A percentile compares a stretch with the other conserved stretches of the same genome.
phyloP scores from a whole-genome alignment of 2,329 filamentous ascomycete genomes.

The Claviceps sorghi region DNA sequence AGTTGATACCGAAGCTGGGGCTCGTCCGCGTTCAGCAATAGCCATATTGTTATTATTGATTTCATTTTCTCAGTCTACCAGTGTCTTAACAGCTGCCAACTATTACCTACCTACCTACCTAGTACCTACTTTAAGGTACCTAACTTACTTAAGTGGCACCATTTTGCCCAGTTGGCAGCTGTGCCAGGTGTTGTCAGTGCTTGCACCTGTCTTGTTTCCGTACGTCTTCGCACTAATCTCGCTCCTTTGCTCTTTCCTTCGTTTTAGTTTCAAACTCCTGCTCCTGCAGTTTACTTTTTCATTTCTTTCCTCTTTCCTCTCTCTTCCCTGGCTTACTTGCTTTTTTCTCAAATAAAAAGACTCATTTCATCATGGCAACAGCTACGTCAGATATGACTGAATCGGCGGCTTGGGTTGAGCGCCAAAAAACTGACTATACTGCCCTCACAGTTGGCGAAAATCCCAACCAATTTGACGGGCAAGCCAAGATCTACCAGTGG shows the following conservation, averaged over 20 bases:
- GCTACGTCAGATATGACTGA: neutral
- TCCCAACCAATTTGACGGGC: conserved; percentile 30
- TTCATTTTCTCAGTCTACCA: neutral
- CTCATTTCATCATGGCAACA: conserved; percentile 1
- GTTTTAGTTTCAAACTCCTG: neutral
- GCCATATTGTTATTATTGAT: neutral
- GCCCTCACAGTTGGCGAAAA: conserved; percentile 9
- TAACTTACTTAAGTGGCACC: neutral
- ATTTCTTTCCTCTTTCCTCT: neutral
- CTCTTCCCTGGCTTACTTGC: neutral
- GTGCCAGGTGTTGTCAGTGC: neutral
- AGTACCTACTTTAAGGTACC: no score
- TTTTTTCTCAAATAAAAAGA: neutral
- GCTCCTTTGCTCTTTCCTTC: neutral
- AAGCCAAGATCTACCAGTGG: conserved; percentile 66
- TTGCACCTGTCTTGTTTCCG: neutral
- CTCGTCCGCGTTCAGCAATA: neutral
- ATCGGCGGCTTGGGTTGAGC: conserved; percentile 26
- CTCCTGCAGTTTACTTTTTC: neutral
- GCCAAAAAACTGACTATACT: conserved; percentile 34
- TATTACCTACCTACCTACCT: no score
- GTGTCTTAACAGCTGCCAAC: neutral
- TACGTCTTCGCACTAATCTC: neutral
- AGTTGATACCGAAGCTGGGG: neutral
- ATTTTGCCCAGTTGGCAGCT: neutral